A percentile compares a stretch with the other conserved stretches of the same genome.
phyloP scores from a whole-genome alignment of 2,329 filamentous ascomycete species.

The Penicillium sp. region DNA sequence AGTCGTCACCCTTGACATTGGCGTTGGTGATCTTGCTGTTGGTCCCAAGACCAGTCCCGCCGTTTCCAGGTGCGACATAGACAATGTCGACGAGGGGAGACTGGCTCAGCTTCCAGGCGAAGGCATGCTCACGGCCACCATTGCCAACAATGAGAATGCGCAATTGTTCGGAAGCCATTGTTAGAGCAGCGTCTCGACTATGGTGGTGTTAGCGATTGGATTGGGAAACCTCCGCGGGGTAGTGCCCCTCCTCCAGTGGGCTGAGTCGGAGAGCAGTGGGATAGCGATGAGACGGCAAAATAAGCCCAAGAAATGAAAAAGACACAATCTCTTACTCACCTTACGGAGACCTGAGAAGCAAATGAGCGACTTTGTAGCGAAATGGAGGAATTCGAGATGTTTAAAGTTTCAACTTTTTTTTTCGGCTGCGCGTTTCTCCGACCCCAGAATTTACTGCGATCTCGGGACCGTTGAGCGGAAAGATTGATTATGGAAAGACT shows the following conservation, averaged over 20 bases:
- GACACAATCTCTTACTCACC: slow-evolving; percentile 12
- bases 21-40: slow-evolving; percentile 67
- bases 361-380: slow-evolving; percentile 13
- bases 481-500: no score
- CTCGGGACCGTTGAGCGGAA: background rate
- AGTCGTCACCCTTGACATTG: slow-evolving; percentile 69
- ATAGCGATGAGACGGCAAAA: background rate
- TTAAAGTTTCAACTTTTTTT: slow-evolving; percentile 24
- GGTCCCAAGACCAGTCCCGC: slow-evolving; percentile 65
- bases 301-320: background rate
- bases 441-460: slow-evolving; percentile 11
- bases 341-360: slow-evolving; percentile 25
- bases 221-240: slow-evolving; percentile 23
- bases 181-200: slow-evolving; percentile 26
- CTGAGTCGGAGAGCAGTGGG: background rate
- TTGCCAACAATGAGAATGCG: slow-evolving; percentile 85
- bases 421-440: slow-evolving; percentile 27
- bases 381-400: slow-evolving; percentile 6
- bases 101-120: slow-evolving; percentile 90
- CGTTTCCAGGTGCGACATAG: slow-evolving; percentile 69
- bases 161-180: slow-evolving; percentile 49
- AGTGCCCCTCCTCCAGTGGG: slow-evolving; percentile 10
- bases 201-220: slow-evolving; percentile 14
- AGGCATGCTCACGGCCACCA: slow-evolving; percentile 88
- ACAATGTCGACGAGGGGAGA: slow-evolving; percentile 76